Conservation (phyloP, 495 filamentous ascomycete genomes). For the Coniosporium apollinis region DNA sequence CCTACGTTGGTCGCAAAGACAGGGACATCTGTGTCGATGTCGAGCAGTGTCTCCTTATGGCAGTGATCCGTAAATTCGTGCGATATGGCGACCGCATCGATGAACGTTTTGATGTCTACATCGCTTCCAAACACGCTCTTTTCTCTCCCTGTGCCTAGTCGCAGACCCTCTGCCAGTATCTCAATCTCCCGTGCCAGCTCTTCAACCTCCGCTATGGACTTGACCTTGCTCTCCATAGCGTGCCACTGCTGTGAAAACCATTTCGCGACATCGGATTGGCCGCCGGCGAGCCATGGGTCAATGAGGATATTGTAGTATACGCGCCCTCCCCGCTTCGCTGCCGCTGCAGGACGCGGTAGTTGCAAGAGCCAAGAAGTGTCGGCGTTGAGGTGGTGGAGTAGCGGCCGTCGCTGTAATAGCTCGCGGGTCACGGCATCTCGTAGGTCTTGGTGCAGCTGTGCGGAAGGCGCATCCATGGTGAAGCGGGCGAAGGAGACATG, state of each 20-base stretch:
- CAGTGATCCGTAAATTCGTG: conserved; percentile 46
- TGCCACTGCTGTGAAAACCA: conserved; percentile 44
- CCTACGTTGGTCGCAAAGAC: conserved; percentile 29
- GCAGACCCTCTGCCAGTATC: conserved; percentile 10
- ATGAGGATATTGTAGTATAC: conserved; percentile 37
- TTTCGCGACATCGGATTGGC: conserved; percentile 33
- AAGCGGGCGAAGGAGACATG: no score
- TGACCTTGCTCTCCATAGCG: conserved; percentile 26
- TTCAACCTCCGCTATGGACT: conserved; percentile 20
- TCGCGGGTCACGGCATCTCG: conserved; percentile 15
- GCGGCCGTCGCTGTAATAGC: conserved; percentile 26
- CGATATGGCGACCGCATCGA: conserved; percentile 32
- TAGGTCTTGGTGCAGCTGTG: conserved; percentile 23
- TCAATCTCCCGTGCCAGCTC: conserved; percentile 18
- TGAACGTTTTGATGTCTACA: conserved; percentile 10
- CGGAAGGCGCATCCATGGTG: background rate
- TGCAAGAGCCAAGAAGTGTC: conserved; percentile 42
- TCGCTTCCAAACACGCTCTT: background rate
- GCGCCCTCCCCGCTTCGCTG: conserved; percentile 13
- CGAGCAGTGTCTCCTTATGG: conserved; percentile 33
- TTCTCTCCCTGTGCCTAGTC: conserved; percentile 6
- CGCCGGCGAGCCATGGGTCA: conserved; percentile 38
- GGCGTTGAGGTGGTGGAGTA: conserved; percentile 40
- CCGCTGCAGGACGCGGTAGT: conserved; percentile 28
- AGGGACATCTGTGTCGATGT: conserved; percentile 29